Evolutionary conservation across 192 early-diverging fungal species (phyloP), one percentile per base, ranked within the genome.

Genomic region (Radiomyces spectabilis): DNA sequence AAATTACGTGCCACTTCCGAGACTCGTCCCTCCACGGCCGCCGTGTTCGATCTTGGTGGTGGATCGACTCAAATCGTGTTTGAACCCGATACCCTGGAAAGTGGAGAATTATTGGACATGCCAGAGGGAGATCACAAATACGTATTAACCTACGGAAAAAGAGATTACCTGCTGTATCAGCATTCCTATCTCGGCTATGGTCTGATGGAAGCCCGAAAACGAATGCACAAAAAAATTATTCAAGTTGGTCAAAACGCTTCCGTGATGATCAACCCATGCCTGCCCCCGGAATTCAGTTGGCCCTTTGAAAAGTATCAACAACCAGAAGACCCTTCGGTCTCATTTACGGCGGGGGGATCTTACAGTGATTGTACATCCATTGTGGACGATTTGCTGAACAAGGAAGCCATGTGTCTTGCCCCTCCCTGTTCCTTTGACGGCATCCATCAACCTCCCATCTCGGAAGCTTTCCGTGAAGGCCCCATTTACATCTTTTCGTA

Each of bases 51-150:
- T 56, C 71, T 94, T 53, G 91, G 91, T 51, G 91, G 91, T 52
- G 91, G 85, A 1, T 89, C 86, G 8, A 94, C 91, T 10, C 91
- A 94, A 71, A 87, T 94, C 48, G 91, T 92, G 0, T 94, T 94
- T 74, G 91, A 92, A 68, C 91, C 91, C 0, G 55, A 59, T 25
- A 31, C 24, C 22, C 18, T 45, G 21, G 24, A 50, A 18, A 33
- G 48, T n/a, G 66, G 63, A 25, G 73, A 63, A 27, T 47, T 72
- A 4, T 67, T 61, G 6, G 53, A 72, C 2, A 30, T 56, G 8
- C 51, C 66, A 16, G 57, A 51, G 16, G 85, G 80, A 22, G 83
- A 85, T 39, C 84, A 91, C 51, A 74, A 74, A 31, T 82, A 77
- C 53, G 70, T 75, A 15, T 64, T 94, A 41, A 51, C 52, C 2